Evolutionary conservation across 768 basidiomycete genomes (phyloP).

Genomic region (Psilocybe cubensis): DNA sequence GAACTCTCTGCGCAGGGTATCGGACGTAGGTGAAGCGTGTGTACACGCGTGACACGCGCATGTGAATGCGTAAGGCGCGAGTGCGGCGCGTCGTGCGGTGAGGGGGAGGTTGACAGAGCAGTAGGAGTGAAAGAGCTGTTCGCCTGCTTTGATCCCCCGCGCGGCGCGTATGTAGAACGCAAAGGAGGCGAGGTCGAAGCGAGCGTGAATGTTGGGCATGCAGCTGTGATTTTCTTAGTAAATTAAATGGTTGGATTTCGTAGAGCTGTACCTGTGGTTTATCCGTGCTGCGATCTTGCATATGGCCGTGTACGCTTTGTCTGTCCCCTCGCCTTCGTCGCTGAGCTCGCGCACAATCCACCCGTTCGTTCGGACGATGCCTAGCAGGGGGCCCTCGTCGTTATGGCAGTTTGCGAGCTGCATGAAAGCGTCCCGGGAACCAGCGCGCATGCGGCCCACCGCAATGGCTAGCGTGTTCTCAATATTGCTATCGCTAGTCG

Average conservation of each 20-base stretch:
- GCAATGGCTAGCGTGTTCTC: neutral
- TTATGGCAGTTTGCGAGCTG: conserved; percentile 33
- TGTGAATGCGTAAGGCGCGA: conserved; percentile 31
- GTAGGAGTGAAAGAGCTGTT: conserved; percentile 35
- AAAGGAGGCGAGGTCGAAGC: conserved; percentile 34
- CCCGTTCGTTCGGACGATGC: conserved; percentile 38
- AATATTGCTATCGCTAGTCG: neutral
- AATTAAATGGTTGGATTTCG: neutral
- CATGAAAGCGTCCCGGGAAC: conserved; percentile 30
- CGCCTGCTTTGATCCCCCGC: conserved; percentile 30
- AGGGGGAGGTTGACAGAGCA: conserved; percentile 19
- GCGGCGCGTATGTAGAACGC: conserved; percentile 29
- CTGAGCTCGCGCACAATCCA: conserved; percentile 22
- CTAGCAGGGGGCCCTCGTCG: conserved; percentile 36
- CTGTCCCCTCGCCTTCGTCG: conserved; percentile 21
- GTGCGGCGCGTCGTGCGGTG: conserved; percentile 26
- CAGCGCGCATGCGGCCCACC: neutral
- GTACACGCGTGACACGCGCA: conserved; percentile 30
- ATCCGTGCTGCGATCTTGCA: conserved; percentile 26
- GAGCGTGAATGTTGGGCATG: conserved; percentile 27
- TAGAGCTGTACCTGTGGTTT: conserved; percentile 36
- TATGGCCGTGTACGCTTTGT: conserved; percentile 23
- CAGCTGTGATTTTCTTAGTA: conserved; percentile 23
- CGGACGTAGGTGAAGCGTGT: conserved; percentile 22
- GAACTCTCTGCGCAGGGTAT: conserved; percentile 24